Conservation (phyloP, 176 grass and related monocot genomes). For the Avena atlantica region DNA sequence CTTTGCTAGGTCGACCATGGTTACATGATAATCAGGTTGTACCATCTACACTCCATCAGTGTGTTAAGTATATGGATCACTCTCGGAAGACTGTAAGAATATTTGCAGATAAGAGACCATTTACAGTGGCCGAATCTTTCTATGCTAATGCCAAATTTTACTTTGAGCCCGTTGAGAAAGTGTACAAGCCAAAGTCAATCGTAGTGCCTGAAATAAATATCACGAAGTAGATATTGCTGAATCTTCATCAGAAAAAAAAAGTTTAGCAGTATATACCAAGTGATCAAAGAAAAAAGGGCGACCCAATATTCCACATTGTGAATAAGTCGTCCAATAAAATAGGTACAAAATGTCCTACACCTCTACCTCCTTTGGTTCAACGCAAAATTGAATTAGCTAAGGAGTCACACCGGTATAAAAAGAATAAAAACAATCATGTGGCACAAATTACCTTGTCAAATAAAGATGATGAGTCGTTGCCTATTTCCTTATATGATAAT, state of each 20-base stretch:
- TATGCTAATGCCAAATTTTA: background rate
- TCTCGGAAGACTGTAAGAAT: background rate
- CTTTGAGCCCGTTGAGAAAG: background rate
- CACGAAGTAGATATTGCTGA: fast-evolving
- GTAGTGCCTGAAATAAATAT: background rate
- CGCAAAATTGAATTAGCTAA: background rate
- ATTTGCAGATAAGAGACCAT: constrained; percentile 1
- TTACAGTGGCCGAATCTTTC: background rate
- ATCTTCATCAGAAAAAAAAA: background rate
- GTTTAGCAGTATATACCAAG: constrained; percentile 16
- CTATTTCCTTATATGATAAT: background rate
- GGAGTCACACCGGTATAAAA: background rate
- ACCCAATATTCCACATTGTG: background rate
- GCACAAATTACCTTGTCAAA: too few relatives aligned
- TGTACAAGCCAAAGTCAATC: background rate
- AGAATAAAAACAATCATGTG: too few relatives aligned
- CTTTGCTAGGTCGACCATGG: background rate
- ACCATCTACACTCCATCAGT: background rate
- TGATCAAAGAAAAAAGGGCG: background rate
- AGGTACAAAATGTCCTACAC: background rate
- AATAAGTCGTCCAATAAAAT: background rate
- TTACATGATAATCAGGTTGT: background rate
- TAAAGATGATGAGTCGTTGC: too few relatives aligned
- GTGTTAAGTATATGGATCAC: background rate
- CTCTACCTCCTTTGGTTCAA: background rate